Percentiles rank a stretch among this genome's conserved stretches.
Conservation (phyloP, 192 early-diverging fungal species). For the Backusella australiensis region DNA sequence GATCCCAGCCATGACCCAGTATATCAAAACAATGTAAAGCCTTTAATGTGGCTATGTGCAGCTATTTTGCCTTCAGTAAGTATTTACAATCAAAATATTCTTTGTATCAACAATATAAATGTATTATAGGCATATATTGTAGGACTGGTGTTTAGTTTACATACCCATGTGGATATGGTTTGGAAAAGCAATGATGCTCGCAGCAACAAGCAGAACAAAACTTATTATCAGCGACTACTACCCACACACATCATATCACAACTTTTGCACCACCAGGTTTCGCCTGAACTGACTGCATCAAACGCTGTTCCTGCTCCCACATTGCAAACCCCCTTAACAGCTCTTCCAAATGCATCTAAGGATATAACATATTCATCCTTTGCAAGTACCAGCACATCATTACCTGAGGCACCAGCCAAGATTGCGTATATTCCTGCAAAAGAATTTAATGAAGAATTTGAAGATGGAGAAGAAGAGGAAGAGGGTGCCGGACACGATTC, state of each 20-base stretch:
- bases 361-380: neutral
- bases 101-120: neutral
- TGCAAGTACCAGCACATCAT: neutral
- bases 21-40: slow-evolving; percentile 74
- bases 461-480: slow-evolving; percentile 54
- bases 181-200: slow-evolving; percentile 50
- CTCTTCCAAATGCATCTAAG: neutral
- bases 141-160: slow-evolving; percentile 90
- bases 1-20: slow-evolving; percentile 77
- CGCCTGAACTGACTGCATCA: neutral
- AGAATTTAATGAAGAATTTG: neutral
- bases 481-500: slow-evolving; percentile 80
- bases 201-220: slow-evolving; percentile 20
- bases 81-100: neutral
- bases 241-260: slow-evolving; percentile 50
- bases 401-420: neutral
- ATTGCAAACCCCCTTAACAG: neutral
- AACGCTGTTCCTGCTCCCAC: neutral
- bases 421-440: neutral
- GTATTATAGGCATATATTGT: slow-evolving; percentile 71
- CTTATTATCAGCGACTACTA: slow-evolving; percentile 45
- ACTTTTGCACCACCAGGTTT: slow-evolving; percentile 29
- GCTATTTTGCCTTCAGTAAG: slow-evolving; percentile 63
- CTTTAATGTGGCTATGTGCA: slow-evolving; percentile 87
- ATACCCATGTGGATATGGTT: slow-evolving; percentile 83